Evolutionary conservation across 2,329 filamentous ascomycete genomes (phyloP).

Genomic region (Monosporascus sp.): DNA sequence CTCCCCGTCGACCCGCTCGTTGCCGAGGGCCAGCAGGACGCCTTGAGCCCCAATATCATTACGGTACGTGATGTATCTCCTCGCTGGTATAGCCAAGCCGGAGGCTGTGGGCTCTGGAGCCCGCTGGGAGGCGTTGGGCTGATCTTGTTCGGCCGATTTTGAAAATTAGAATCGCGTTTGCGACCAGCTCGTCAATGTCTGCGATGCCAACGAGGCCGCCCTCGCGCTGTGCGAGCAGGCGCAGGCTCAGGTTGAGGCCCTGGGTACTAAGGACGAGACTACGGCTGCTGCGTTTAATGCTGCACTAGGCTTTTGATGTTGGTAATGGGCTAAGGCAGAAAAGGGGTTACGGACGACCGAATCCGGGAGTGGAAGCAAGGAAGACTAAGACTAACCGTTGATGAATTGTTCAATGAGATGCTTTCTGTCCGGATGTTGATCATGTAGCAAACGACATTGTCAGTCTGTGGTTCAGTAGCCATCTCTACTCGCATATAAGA

Average conservation of each 20-base stretch:
- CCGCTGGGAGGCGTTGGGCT: neutral
- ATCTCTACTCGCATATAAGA: too few relatives aligned
- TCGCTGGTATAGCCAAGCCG: neutral
- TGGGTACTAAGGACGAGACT: conserved; percentile 42
- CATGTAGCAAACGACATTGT: too few relatives aligned
- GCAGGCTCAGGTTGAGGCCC: conserved; percentile 43
- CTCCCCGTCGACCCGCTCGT: conserved; percentile 51
- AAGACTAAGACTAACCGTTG: too few relatives aligned
- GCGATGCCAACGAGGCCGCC: conserved; percentile 52
- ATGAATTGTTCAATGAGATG: too few relatives aligned
- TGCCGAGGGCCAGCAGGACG: conserved; percentile 49
- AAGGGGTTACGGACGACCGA: too few relatives aligned
- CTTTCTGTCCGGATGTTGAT: too few relatives aligned
- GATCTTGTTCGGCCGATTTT: neutral
- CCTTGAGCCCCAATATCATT: conserved; percentile 60
- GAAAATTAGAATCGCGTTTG: conserved; percentile 45
- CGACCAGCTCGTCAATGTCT: conserved; percentile 57
- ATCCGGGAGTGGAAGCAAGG: too few relatives aligned
- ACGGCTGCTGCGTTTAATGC: conserved; percentile 46
- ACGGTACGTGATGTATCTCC: conserved; percentile 24
- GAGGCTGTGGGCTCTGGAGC: too few relatives aligned
- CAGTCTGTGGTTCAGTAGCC: too few relatives aligned
- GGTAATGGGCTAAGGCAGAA: too few relatives aligned
- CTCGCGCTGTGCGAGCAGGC: conserved; percentile 42
- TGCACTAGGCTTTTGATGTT: conserved; percentile 32